These are phyloP conservation scores for Centrapalus pauciflorus DNA, from an alignment of 129 eudicot species.

Conservation along the genomic window DNA sequence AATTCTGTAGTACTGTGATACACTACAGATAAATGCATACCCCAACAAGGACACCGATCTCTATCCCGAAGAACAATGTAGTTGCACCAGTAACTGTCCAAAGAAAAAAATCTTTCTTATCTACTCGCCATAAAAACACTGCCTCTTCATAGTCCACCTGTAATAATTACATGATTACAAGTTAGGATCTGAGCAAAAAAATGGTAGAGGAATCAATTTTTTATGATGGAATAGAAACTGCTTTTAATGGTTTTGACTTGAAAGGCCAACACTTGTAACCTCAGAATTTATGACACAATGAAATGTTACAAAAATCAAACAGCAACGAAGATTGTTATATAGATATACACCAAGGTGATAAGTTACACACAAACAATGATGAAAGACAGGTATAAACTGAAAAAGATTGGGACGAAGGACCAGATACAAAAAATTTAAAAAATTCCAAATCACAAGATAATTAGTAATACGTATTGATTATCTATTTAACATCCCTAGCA, in stretches of 20 bases:
- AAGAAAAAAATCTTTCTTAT: slow-evolving; percentile 85
- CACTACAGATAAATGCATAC: slow-evolving; percentile 40
- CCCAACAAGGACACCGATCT: slow-evolving; percentile 97
- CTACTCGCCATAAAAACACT: slow-evolving; percentile 83
- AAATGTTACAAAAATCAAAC: background rate
- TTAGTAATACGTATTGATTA: background rate
- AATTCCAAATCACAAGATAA: background rate
- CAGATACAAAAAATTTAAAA: background rate
- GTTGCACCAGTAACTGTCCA: slow-evolving; percentile 75
- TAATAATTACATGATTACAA: slow-evolving; percentile 5
- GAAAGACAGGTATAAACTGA: too few species aligned
- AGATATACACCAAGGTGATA: background rate
- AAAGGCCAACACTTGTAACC: background rate
- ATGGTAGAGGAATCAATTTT: background rate
- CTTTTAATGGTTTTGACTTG: background rate
- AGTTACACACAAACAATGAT: too few species aligned
- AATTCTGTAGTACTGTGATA: background rate
- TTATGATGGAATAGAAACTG: background rate
- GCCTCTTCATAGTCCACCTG: slow-evolving; percentile 99
- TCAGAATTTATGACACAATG: background rate
- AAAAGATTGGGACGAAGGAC: too few species aligned
- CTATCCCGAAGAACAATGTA: slow-evolving; percentile 88
- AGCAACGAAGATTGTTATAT: background rate
- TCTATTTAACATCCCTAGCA: background rate
- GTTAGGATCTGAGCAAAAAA: slow-evolving; percentile 8